Percentiles rank a stretch among this genome's conserved stretches.
Evolutionary conservation across 1,284 basidiomycete species (phyloP).

Genomic region (Grifola frondosa): DNA sequence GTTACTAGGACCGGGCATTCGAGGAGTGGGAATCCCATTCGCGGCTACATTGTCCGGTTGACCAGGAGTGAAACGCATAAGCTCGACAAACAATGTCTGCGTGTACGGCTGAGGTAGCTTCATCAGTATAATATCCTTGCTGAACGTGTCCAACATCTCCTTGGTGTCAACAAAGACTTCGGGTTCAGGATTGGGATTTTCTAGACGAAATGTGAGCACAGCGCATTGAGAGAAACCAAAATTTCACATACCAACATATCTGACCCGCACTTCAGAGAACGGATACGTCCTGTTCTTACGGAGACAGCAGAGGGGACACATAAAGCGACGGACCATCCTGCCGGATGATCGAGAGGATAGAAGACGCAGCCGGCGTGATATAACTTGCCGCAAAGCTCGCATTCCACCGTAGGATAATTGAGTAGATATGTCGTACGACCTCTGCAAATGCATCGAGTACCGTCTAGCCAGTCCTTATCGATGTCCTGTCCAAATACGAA

Average conservation of each 20-base stretch:
- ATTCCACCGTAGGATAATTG: slow-evolving; percentile 61
- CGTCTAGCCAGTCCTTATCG: slow-evolving; percentile 70
- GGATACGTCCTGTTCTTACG: slow-evolving; percentile 67
- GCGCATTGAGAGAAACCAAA: neutral
- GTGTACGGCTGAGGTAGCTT: slow-evolving; percentile 60
- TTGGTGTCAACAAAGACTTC: slow-evolving; percentile 68
- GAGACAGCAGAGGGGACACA: slow-evolving; percentile 73
- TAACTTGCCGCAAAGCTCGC: slow-evolving; percentile 58
- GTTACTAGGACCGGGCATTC: slow-evolving; percentile 7
- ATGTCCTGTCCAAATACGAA: slow-evolving; percentile 76
- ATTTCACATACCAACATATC: slow-evolving; percentile 53
- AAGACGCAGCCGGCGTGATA: slow-evolving; percentile 80
- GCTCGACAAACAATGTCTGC: slow-evolving; percentile 71
- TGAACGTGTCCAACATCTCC: slow-evolving; percentile 71
- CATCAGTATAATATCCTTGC: slow-evolving; percentile 69
- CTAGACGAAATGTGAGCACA: slow-evolving; percentile 25
- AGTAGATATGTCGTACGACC: slow-evolving; percentile 61
- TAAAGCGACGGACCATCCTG: slow-evolving; percentile 44
- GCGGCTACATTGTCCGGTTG: slow-evolving; percentile 38
- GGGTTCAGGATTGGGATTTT: slow-evolving; percentile 42
- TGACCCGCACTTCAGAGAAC: slow-evolving; percentile 72
- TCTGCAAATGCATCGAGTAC: slow-evolving; percentile 77
- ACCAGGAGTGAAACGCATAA: slow-evolving; percentile 61
- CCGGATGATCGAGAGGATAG: slow-evolving; percentile 46
- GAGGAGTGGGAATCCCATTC: slow-evolving; percentile 10